Conservation (phyloP, 176 grass and related monocot genomes). For the Aegilops tauschii region DNA sequence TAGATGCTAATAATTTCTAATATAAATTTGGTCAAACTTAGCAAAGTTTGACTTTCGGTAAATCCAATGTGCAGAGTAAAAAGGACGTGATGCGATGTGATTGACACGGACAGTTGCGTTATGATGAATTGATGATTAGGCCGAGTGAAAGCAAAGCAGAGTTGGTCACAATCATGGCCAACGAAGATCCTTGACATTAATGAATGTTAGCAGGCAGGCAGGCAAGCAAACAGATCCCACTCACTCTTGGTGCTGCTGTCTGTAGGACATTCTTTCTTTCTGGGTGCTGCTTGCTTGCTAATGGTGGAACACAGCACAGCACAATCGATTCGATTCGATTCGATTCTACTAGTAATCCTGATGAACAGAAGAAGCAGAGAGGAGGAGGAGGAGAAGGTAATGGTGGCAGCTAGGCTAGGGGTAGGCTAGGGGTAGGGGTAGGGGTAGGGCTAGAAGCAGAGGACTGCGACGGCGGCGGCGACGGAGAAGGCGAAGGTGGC, state of each 20-base stretch:
- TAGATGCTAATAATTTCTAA: no score
- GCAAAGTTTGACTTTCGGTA: no score
- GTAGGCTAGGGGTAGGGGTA: no score
- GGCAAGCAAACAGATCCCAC: neutral
- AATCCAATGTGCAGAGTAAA: no score
- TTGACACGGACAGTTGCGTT: neutral
- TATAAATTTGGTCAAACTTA: no score
- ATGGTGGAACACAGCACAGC: neutral
- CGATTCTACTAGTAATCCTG: neutral
- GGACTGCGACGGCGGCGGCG: slow-evolving; percentile 53
- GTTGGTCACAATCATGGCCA: neutral
- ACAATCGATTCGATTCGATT: no score
- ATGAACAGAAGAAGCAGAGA: no score
- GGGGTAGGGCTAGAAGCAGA: slow-evolving; percentile 61
- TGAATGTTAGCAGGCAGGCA: neutral
- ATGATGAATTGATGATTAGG: slow-evolving; percentile 10
- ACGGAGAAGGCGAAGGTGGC: slow-evolving; percentile 88
- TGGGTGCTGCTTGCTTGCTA: no score
- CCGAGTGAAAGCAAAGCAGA: neutral
- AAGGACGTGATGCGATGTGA: neutral
- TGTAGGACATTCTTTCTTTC: no score
- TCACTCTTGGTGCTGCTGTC: neutral
- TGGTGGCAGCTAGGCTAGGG: no score
- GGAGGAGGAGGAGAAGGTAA: no score
- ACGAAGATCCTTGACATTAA: neutral